Evolutionary conservation across 805 yeast genomes (phyloP).

Genomic region (Crinitomyces ghanaensis): DNA sequence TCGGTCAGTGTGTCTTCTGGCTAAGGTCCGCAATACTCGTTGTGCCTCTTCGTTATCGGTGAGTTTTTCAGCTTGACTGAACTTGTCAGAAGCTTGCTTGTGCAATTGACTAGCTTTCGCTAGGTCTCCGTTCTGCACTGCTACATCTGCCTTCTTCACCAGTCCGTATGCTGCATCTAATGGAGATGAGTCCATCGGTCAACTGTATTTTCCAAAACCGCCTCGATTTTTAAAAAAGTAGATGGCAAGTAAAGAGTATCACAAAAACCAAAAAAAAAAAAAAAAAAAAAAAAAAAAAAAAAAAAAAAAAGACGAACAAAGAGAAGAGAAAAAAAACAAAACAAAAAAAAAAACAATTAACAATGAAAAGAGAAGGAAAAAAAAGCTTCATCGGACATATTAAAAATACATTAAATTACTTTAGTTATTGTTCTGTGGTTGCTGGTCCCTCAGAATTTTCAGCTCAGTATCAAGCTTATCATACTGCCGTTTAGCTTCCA

Average conservation of each 20-base stretch:
- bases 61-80: slow-evolving; percentile 20
- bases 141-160: slow-evolving; percentile 43
- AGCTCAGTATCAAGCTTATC: slow-evolving; percentile 82
- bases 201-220: no score
- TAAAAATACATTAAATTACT: no score
- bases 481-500: slow-evolving; percentile 75
- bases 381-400: not conserved
- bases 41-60: slow-evolving; percentile 21
- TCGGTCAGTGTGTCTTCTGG: slow-evolving; percentile 22
- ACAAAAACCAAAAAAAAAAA: no score
- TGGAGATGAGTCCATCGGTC: not conserved
- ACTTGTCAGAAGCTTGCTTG: slow-evolving; percentile 27
- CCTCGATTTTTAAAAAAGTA: no score
- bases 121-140: slow-evolving; percentile 33
- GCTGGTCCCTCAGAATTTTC: slow-evolving; percentile 25
- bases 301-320: no score
- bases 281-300: no score
- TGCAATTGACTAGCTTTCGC: slow-evolving; percentile 32
- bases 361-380: not conserved
- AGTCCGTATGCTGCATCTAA: slow-evolving; percentile 35
- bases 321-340: not conserved
- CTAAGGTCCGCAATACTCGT: slow-evolving; percentile 23
- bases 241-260: no score
- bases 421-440: no score
- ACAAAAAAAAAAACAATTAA: not conserved